phyloP scores from a whole-genome alignment of 2,329 filamentous ascomycete genomes.

The Calonectria leucothoes region DNA sequence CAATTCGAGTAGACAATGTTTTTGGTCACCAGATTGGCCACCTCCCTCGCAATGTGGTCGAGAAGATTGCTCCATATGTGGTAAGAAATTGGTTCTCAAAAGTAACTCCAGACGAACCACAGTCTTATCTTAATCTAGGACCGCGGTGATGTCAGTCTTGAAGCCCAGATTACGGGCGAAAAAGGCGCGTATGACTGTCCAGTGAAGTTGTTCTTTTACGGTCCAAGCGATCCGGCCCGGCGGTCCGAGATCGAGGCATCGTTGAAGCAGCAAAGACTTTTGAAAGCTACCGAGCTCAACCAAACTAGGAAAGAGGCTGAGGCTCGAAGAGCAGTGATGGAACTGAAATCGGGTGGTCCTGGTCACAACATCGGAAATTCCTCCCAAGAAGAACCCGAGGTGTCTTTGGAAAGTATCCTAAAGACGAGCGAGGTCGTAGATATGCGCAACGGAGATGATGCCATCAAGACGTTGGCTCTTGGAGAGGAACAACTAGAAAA shows the following conservation, averaged over 20 bases:
- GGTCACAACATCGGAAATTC: conserved; percentile 48
- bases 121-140: conserved; percentile 58
- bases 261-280: conserved; percentile 74
- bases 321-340: conserved; percentile 58
- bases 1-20: conserved; percentile 83
- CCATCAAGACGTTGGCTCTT: conserved; percentile 77
- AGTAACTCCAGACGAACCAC: not conserved
- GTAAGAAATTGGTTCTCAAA: conserved; percentile 53
- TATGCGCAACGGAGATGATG: conserved; percentile 71
- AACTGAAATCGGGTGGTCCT: conserved; percentile 51
- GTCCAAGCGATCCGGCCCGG: conserved; percentile 66
- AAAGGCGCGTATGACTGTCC: conserved; percentile 80
- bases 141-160: conserved; percentile 68
- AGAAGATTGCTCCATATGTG: conserved; percentile 80
- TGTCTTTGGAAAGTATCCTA: conserved; percentile 73
- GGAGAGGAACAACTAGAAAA: conserved; percentile 76
- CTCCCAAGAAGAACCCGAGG: conserved; percentile 46
- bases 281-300: conserved; percentile 68
- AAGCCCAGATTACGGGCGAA: conserved; percentile 75
- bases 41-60: conserved; percentile 73
- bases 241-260: conserved; percentile 67
- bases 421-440: conserved; percentile 75
- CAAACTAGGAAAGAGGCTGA: conserved; percentile 66
- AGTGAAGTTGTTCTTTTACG: conserved; percentile 75
- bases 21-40: conserved; percentile 82